These are phyloP conservation scores for Castanea crenata DNA, from an alignment of 306 rosid genomes.

Conservation along the genomic window DNA sequence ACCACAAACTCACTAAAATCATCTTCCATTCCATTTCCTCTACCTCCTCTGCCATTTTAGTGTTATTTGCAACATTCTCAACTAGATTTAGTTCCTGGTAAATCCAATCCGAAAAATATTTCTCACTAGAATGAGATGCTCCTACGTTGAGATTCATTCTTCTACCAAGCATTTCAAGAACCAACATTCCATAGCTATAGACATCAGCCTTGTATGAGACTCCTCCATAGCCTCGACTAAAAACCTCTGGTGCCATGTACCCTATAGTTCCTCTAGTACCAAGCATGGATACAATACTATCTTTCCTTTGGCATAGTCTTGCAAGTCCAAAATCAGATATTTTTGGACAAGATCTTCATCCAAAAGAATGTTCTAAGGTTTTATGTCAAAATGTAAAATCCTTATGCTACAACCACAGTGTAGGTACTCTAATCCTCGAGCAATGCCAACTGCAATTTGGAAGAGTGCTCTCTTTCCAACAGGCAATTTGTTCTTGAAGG, in stretches of 20 bases:
- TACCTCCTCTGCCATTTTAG: slow-evolving; percentile 9
- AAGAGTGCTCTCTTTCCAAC: slow-evolving; percentile 20
- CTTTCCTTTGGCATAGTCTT: too few species aligned
- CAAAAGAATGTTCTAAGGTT: too few species aligned
- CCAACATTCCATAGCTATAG: slow-evolving; percentile 41
- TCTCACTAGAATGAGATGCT: slow-evolving; percentile 8
- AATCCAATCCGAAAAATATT: slow-evolving; percentile 29
- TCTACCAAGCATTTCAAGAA: slow-evolving; percentile 35
- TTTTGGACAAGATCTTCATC: slow-evolving; percentile 27
- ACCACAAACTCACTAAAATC: slow-evolving; percentile 14
- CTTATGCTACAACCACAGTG: slow-evolving; percentile 7
- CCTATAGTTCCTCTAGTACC: too few species aligned
- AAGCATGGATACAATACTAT: too few species aligned
- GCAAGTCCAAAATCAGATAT: too few species aligned
- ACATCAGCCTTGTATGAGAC: slow-evolving; percentile 37
- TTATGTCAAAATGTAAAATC: slow-evolving; percentile 32
- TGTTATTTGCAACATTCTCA: not conserved
- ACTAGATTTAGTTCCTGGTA: slow-evolving; percentile 24
- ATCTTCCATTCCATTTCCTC: slow-evolving; percentile 28
- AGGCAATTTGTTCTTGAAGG: not conserved
- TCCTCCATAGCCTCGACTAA: slow-evolving; percentile 17
- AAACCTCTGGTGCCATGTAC: not conserved
- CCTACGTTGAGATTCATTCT: slow-evolving; percentile 16
- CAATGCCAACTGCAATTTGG: slow-evolving; percentile 30
- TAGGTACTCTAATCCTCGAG: slow-evolving; percentile 40